Base-by-base conservation (phyloP, 495 filamentous ascomycete genomes). In the Hypoxylon crocopeplum region DNA sequence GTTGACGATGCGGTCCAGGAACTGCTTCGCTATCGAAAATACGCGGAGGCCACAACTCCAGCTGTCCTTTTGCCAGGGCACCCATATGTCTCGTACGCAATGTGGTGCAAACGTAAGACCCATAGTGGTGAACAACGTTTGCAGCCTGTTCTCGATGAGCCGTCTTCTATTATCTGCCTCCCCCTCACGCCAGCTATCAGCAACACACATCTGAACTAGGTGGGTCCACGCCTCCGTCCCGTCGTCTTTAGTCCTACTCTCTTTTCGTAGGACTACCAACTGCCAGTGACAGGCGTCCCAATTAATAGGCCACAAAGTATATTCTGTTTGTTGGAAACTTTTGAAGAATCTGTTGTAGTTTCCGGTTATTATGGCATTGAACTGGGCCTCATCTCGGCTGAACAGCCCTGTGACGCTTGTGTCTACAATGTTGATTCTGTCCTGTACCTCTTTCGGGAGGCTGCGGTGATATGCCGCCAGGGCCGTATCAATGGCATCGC, bases 11-110 rank as follows among this genome's bases (percentile, higher is more conserved):
- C 68, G 65, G n/a, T 64, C 21, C 22, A 70, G 39, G 1, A 66
- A 41, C 21, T 61, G 48, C 33, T 48, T 68, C 10, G 38, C 61
- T 11, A 54, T 17, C 68, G 58, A 68, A 44, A 58, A 70, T 1
- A 21, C 16, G 17, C 64, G 61, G 7, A 51, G 59, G 19, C 61
- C 68, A 37, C 62, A 66, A 22, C 54, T 66, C 34, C 15, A 49
- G 0, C 0, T 1, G 15, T 66, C 65, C 7, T 3, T 1, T 39
- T 70, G 68, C 4, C 11, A 11, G 2, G 55, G 55, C 19, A 54
- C 36, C 55, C 51, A 58, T 1, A 62, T n/a, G 0, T 16, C 29
- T 0, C 42, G 48, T 8, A n/a, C 11, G 15, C 11, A 19, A 12
- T 20, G 2, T 0, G 10, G 2, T 19, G 24, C 41, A 33, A 66